phyloP scores from a whole-genome alignment of 1,139 yeast genomes.

The Lodderomyces parapsilosis region DNA sequence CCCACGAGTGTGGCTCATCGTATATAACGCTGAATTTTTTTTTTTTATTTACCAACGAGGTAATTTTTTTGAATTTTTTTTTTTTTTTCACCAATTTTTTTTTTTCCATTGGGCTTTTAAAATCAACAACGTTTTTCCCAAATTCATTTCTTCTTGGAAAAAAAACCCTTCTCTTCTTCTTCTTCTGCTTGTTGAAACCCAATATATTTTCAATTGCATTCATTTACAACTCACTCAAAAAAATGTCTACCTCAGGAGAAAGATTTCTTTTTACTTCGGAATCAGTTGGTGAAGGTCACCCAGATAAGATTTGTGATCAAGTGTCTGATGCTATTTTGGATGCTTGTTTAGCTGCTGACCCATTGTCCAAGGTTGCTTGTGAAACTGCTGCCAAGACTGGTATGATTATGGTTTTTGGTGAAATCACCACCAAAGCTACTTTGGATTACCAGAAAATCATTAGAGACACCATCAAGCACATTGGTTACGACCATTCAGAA shows the following conservation, averaged over 20 bases:
- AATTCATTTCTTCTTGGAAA: neutral
- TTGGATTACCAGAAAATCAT: slow-evolving; percentile 95
- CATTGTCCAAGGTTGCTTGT: slow-evolving; percentile 97
- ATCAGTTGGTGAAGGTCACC: slow-evolving; percentile 99
- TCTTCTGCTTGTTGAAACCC: slow-evolving; percentile 4
- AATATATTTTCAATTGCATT: slow-evolving; percentile 1
- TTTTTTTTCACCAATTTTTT: too few relatives aligned
- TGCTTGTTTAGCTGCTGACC: slow-evolving; percentile 95
- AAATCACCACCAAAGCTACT: slow-evolving; percentile 94
- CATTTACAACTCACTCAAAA: neutral
- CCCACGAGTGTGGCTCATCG: slow-evolving; percentile 9
- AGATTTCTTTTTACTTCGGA: slow-evolving; percentile 87
- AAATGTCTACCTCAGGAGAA: slow-evolving; percentile 26
- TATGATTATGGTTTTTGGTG: slow-evolving; percentile 99
- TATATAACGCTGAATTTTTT: neutral
- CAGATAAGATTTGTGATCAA: slow-evolving; percentile 99
- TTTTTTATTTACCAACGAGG: slow-evolving; percentile 1
- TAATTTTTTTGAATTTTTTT: neutral
- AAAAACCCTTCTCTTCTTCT: neutral
- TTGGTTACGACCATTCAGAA: slow-evolving; percentile 94
- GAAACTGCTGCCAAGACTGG: slow-evolving; percentile 99
- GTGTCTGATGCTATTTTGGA: slow-evolving; percentile 97
- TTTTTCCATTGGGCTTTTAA: neutral
- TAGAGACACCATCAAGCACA: slow-evolving; percentile 97
- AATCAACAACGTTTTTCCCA: slow-evolving; percentile 3